phyloP scores from a whole-genome alignment of 805 yeast genomes.

The Candida orba region DNA sequence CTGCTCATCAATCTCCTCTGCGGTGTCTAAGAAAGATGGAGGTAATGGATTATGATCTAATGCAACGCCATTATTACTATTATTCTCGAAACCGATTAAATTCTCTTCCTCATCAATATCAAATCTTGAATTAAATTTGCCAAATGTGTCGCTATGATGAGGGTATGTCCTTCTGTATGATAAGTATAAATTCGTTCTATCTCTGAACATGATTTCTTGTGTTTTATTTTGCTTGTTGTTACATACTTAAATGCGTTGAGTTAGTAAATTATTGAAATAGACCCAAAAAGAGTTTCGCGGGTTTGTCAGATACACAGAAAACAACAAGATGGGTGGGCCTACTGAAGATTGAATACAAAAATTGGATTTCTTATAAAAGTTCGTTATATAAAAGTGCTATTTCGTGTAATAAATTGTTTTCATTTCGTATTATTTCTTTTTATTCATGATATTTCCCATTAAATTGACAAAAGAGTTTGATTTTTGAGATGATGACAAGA shows the following conservation, averaged over 20 bases:
- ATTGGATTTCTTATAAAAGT: too few species aligned
- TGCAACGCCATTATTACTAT: conserved; percentile 22
- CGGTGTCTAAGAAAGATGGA: conserved; percentile 71
- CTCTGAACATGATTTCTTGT: conserved; percentile 62
- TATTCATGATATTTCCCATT: conserved; percentile 20
- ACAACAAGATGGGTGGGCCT: too few species aligned
- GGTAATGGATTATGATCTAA: conserved; percentile 64
- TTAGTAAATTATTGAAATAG: too few species aligned
- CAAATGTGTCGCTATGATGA: conserved; percentile 35
- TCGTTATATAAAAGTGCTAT: too few species aligned
- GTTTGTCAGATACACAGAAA: too few species aligned
- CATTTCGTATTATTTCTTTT: conserved; percentile 10
- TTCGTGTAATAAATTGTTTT: too few species aligned
- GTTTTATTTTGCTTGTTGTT: too few species aligned
- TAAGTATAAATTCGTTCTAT: conserved; percentile 84
- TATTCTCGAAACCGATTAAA: conserved; percentile 17
- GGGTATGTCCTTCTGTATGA: conserved; percentile 89
- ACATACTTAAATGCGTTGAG: too few species aligned
- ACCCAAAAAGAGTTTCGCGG: too few species aligned
- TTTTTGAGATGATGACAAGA: conserved; percentile 7
- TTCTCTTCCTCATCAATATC: conserved; percentile 27
- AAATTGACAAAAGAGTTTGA: conserved; percentile 23
- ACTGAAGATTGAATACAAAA: too few species aligned
- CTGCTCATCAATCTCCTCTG: conserved; percentile 61
- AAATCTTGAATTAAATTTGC: conserved; percentile 12